Base-by-base conservation (phyloP, 2,329 filamentous ascomycete genomes). In the Arachnomyces sp. region DNA sequence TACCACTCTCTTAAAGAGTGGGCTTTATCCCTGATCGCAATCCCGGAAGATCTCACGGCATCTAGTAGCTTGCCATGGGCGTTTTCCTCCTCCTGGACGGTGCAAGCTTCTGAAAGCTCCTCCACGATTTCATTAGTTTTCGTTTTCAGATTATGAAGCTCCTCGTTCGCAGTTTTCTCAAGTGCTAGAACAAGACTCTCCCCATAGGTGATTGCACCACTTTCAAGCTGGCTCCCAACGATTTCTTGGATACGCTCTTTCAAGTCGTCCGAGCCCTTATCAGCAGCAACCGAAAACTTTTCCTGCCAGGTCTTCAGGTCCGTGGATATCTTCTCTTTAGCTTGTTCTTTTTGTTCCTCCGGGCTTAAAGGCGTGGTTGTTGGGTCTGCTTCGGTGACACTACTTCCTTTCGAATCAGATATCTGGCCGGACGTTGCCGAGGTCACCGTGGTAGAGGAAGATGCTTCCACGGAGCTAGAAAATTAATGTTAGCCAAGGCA, bases 221-320 rank as follows among this genome's bases (percentile, higher is more conserved):
- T 87, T 29, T 79, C 76, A n/a, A 81, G 78, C 42, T 85, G 77
- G 12, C 74, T 74, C 2, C 78, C 65, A 28, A 90, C 83, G 45
- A 96, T 86, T 46, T 92, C 75, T 4, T 69, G 63, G 32, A 84
- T 72, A 14, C 77, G 73, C 20, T 74, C 69, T 45, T 77, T 71
- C 4, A 85, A 67, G 52, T 84, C 77, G 45, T 81, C 77, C n/a
- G 76, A 68, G 4, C 88, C 89, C 57, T 93, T 88, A 44, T 93
- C 84, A 6, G 86, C 86, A 7, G 88, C 88, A 44, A 81, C 78
- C 18, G 84, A 76, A 58, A 94, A 95, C 55, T 94, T 93, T 46
- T 78, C 77, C 61, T 95, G 84, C 90, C 92, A 98, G 41, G 74
- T 73, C 49, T 77, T 74, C 11, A 98, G 73, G 58, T 98, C 92